These are phyloP conservation scores for Metschnikowia noctiluminum DNA, from an alignment of 805 yeast genomes.

Conservation along the genomic window DNA sequence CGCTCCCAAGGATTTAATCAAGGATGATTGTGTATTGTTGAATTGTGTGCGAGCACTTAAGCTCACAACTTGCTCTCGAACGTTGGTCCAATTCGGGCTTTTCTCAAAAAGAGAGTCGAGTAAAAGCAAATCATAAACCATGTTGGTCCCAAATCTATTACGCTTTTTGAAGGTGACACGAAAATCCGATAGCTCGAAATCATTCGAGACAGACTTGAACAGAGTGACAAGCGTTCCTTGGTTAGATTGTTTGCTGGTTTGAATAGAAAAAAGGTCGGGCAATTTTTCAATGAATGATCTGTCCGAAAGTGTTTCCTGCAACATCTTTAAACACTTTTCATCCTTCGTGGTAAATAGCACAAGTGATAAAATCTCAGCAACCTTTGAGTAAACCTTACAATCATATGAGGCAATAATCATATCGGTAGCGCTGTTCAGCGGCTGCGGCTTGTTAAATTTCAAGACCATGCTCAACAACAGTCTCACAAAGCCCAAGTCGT, in stretches of 20 bases:
- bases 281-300: constrained; percentile 31
- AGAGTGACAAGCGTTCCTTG: constrained; percentile 43
- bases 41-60: constrained; percentile 64
- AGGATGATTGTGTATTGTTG: constrained; percentile 60
- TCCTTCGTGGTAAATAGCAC: constrained; percentile 58
- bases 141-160: constrained; percentile 49
- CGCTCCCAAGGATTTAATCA: constrained; percentile 78
- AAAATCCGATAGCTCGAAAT: constrained; percentile 49
- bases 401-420: constrained; percentile 41
- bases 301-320: constrained; percentile 41
- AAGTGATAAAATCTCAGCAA: constrained; percentile 73
- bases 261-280: constrained; percentile 36
- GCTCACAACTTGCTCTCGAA: constrained; percentile 48
- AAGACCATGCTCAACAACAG: constrained; percentile 31
- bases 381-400: constrained; percentile 58
- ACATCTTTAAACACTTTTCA: constrained; percentile 37
- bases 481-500: constrained; percentile 46
- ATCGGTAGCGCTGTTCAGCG: constrained; percentile 4
- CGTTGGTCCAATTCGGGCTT: constrained; percentile 25
- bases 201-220: constrained; percentile 50
- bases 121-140: constrained; percentile 56
- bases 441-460: constrained; percentile 11
- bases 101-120: constrained; percentile 56
- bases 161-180: constrained; percentile 41
- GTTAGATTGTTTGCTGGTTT: constrained; percentile 44